Evolutionary conservation across 352 stramenopile species (phyloP).

Genomic region (Phytophthora uliginosa): DNA sequence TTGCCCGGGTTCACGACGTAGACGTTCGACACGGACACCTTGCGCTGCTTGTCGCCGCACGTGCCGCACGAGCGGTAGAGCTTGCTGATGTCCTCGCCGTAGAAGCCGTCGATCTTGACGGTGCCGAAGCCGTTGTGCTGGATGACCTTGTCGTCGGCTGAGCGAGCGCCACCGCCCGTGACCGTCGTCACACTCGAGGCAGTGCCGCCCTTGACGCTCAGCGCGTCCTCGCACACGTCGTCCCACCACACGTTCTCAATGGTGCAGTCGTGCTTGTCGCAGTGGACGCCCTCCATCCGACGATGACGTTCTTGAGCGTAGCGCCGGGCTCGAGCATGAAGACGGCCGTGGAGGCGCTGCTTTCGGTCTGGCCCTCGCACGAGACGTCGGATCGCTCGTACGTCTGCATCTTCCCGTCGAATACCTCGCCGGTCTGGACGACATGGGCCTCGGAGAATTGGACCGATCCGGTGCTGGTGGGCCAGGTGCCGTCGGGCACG

Average conservation of each 20-base stretch:
- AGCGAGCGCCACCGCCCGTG: conserved; percentile 32
- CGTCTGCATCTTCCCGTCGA: conserved; percentile 25
- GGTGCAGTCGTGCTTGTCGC: background rate
- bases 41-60: conserved; percentile 12
- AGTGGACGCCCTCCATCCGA: background rate
- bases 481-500: conserved; percentile 26
- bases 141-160: conserved; percentile 54
- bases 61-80: conserved; percentile 10
- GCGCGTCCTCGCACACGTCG: background rate
- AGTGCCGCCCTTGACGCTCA: background rate
- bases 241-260: background rate
- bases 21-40: conserved; percentile 30
- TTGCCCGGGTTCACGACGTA: conserved; percentile 24
- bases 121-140: conserved; percentile 38
- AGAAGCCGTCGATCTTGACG: conserved; percentile 24
- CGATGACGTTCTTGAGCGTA: background rate
- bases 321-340: background rate
- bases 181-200: too few species aligned
- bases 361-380: background rate
- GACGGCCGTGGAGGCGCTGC: background rate
- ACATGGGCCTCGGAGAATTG: conserved; percentile 32
- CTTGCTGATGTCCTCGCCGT: background rate
- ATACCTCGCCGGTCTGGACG: conserved; percentile 40
- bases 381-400: background rate
- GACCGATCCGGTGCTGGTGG: conserved; percentile 16